These are phyloP conservation scores for Aspergillus homomorphus DNA, from an alignment of 495 filamentous ascomycete genomes.

Conservation along the genomic window DNA sequence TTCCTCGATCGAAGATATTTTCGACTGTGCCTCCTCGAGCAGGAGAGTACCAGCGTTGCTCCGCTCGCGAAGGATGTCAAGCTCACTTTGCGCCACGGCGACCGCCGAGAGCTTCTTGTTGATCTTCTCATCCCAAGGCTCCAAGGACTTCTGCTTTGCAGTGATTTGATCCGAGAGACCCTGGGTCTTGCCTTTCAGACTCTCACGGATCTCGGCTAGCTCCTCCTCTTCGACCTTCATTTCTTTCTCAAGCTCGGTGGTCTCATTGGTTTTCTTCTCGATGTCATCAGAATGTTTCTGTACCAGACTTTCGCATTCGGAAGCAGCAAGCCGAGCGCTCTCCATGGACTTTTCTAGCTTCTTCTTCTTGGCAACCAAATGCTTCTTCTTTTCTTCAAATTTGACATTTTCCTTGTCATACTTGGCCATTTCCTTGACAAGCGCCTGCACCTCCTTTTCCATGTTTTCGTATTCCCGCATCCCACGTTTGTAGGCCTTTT, in stretches of 20 bases:
- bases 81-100: constrained; percentile 89
- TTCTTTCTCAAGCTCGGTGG: constrained; percentile 64
- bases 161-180: constrained; percentile 89
- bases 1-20: constrained; percentile 70
- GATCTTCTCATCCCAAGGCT: constrained; percentile 96
- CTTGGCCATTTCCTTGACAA: constrained; percentile 84
- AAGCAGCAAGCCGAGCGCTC: constrained; percentile 62
- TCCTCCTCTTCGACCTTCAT: constrained; percentile 80
- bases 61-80: constrained; percentile 84
- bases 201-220: constrained; percentile 72
- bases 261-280: constrained; percentile 67
- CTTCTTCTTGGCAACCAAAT: constrained; percentile 81
- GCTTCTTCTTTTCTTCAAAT: constrained; percentile 96
- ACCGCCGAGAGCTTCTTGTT: constrained; percentile 92
- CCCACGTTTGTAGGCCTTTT: constrained; percentile 79
- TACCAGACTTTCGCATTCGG: constrained; percentile 72
- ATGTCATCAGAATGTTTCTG: constrained; percentile 76
- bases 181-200: constrained; percentile 91
- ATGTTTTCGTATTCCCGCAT: constrained; percentile 76
- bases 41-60: constrained; percentile 81
- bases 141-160: constrained; percentile 85
- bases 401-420: constrained; percentile 96
- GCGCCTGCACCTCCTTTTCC: constrained; percentile 74
- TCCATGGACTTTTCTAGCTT: constrained; percentile 89
- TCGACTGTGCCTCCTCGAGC: constrained; percentile 77